These are phyloP conservation scores for Mucor piriformis DNA, from an alignment of 371 early-diverging fungal genomes.

Conservation along the genomic window DNA sequence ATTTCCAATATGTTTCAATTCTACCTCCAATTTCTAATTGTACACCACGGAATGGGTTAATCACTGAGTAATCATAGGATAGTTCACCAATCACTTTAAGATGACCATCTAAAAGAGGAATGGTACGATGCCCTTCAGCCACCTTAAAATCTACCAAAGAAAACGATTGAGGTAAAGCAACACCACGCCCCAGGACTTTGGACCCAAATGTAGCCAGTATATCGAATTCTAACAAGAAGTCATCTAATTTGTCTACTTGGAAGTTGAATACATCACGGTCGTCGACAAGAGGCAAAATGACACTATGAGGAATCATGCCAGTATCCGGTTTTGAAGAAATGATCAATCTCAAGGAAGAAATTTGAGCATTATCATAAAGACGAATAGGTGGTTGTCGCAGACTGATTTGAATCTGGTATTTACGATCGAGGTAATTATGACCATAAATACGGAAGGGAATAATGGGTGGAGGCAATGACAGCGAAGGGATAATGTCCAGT, in stretches of 20 bases:
- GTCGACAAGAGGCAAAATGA: constrained; percentile 87
- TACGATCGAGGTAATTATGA: constrained; percentile 91
- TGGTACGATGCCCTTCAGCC: constrained; percentile 47
- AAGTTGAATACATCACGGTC: constrained; percentile 81
- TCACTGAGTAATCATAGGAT: constrained; percentile 77
- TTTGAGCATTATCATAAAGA: constrained; percentile 67
- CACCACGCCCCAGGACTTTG: constrained; percentile 88
- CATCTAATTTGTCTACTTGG: constrained; percentile 75
- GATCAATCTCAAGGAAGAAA: constrained; percentile 64
- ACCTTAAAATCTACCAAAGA: constrained; percentile 40
- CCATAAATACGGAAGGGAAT: constrained; percentile 96
- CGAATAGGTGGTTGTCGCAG: constrained; percentile 64
- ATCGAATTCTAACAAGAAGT: constrained; percentile 86
- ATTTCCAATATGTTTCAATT: constrained; percentile 97
- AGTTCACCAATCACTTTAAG: constrained; percentile 90
- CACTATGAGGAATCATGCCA: constrained; percentile 87
- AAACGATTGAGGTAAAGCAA: constrained; percentile 76
- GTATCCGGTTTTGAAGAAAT: constrained; percentile 79
- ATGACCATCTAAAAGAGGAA: constrained; percentile 87
- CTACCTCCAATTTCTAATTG: constrained; percentile 89
- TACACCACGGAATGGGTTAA: constrained; percentile 87
- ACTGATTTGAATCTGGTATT: constrained; percentile 78
- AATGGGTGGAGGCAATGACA: constrained; percentile 94
- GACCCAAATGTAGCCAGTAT: constrained; percentile 95
- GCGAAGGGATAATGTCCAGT: constrained; percentile 80